Evolutionary conservation across 257 asterid species (phyloP).

Genomic region (Solanum arcanum): DNA sequence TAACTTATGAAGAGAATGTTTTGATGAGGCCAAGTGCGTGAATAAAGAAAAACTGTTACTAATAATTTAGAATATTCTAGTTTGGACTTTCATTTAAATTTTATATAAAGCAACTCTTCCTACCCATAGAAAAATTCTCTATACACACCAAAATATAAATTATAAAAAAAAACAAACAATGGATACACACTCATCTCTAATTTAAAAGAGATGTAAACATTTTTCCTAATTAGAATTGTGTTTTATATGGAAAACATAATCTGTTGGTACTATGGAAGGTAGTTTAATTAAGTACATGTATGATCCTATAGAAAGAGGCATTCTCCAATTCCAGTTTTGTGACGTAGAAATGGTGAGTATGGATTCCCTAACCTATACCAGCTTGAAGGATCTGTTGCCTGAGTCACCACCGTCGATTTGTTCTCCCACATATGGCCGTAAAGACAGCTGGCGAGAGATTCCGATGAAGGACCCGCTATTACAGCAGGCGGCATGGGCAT

Average conservation of each 20-base stretch:
- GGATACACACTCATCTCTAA: background rate
- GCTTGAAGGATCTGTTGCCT: constrained; percentile 54
- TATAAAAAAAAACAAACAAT: background rate
- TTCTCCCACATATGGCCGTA: constrained; percentile 19
- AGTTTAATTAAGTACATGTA: constrained; percentile 1
- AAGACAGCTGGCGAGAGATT: constrained; percentile 60
- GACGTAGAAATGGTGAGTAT: constrained; percentile 17
- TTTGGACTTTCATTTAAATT: background rate
- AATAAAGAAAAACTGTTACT: background rate
- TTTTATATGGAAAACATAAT: constrained; percentile 1
- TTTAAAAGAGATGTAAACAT: background rate
- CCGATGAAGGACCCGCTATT: constrained; percentile 71
- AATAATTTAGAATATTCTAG: background rate
- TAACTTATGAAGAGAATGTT: background rate
- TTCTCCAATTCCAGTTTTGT: background rate
- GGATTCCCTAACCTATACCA: constrained; percentile 28
- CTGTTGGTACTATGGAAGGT: constrained; percentile 17
- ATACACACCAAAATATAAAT: background rate
- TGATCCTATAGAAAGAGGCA: background rate
- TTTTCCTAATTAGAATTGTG: background rate
- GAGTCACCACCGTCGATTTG: constrained; percentile 20
- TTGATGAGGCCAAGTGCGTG: background rate
- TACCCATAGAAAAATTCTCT: background rate
- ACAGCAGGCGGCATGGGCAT: constrained; percentile 94
- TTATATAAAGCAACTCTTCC: background rate